Base-by-base conservation (phyloP, 192 early-diverging fungal genomes). In the Mortierella claussenii region DNA sequence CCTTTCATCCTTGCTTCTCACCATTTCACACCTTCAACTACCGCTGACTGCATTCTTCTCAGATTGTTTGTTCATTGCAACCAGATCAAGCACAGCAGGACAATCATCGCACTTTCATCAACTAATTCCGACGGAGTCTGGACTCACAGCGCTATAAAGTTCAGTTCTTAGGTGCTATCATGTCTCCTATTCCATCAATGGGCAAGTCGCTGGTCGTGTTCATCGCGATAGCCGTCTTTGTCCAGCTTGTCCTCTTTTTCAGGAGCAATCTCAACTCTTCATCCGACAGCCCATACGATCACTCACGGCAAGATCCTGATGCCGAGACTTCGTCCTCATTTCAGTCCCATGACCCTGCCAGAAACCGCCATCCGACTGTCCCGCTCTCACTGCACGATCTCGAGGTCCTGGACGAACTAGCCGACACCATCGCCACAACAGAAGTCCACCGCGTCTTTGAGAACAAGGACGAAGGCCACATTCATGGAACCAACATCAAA, bases 401-500 rank as follows among this genome's bases (percentile, higher is more conserved):
- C 21, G 10, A 56, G 20, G 32, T 20, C 7, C 53, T 76, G 12
- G 73, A 76, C 40, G 46, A 45, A 11, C 53, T 76, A 13, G 46
- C 73, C 0, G 73, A 66, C 6, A 60, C n/a, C 5, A 76, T 76
- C 27, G 73, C 65, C 4, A 32, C 27, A 11, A 20, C 53, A 9
- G 73, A 76, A 15, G 63, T 65, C 50, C 26, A 67, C 18, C 43
- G 73, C 20, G 73, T 75, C 32, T 76, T 76, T 57, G 64, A 62
- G 26, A 56, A 62, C 52, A 61, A 62, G 55, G 60, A 62, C 20
- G 47, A 18, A 0, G 60, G 60, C 33, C 54, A 48, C 10, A 76
- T 76, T 31, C 64, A 76, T n/a, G 73, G 73, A 13, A 62, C 58
- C 13, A 8, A 4, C 23, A 61, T 76, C 30, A 76, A 51, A 26